Percentiles rank a stretch among this genome's conserved stretches.
Conservation (phyloP, 148 eudicot genomes). For the Vaccinium macrocarpon region DNA sequence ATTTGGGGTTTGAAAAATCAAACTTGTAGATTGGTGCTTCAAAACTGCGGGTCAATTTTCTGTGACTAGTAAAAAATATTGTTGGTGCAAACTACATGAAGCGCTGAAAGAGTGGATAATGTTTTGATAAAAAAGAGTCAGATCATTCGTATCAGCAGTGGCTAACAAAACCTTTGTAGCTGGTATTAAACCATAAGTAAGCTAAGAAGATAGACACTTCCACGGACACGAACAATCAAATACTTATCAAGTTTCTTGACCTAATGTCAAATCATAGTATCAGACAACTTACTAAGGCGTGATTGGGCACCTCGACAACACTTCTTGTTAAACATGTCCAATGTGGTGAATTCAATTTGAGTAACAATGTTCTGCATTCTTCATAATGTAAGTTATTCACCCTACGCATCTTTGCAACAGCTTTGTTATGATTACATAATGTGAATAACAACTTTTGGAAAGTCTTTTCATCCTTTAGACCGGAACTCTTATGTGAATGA, state of each 20-base stretch:
- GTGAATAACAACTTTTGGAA: background rate
- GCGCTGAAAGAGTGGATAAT: background rate
- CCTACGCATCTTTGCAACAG: background rate
- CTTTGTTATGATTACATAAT: background rate
- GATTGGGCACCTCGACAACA: background rate
- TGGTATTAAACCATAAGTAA: background rate
- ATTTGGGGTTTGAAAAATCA: background rate
- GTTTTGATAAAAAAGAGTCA: background rate
- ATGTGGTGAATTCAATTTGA: background rate
- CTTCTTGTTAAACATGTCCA: background rate
- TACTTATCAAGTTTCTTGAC: background rate
- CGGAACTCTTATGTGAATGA: background rate
- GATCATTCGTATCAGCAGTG: background rate
- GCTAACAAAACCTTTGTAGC: background rate
- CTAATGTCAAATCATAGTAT: background rate
- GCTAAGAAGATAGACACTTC: background rate
- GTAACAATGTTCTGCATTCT: background rate
- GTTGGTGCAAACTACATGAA: background rate
- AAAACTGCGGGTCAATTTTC: background rate
- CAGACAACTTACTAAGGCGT: background rate
- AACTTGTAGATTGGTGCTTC: background rate
- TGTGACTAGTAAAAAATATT: background rate
- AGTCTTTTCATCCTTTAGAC: background rate
- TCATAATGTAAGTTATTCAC: background rate
- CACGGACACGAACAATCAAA: background rate